phyloP scores from a whole-genome alignment of 257 asterid genomes.

The Gentiana dahurica region DNA sequence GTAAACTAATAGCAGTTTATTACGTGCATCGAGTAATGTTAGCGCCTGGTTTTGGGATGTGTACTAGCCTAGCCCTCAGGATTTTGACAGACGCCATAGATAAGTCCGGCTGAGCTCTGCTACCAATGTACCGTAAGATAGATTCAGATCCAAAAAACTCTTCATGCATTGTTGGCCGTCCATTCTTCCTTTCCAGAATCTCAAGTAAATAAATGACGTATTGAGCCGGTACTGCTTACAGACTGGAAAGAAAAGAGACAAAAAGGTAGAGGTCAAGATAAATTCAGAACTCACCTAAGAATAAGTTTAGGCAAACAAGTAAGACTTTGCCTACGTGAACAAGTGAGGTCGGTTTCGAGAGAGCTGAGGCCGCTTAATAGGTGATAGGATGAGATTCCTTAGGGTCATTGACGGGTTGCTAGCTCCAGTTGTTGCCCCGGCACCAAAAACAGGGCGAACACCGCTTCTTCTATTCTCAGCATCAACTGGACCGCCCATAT shows the following conservation, averaged over 20 bases:
- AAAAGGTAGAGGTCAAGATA: constrained; percentile 2
- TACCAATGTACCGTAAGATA: no score
- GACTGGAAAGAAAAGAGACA: not conserved
- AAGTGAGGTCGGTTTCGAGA: constrained; percentile 62
- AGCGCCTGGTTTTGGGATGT: no score
- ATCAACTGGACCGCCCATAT: constrained; percentile 39
- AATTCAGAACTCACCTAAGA: not conserved
- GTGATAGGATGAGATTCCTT: constrained; percentile 78
- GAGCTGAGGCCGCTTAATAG: constrained; percentile 81
- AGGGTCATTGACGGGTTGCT: constrained; percentile 74
- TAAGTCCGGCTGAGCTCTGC: no score
- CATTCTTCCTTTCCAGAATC: not conserved
- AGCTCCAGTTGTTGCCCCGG: constrained; percentile 41
- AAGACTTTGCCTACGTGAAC: constrained; percentile 52
- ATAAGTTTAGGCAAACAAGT: not conserved
- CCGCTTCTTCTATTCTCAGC: constrained; percentile 48
- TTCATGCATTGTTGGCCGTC: not conserved
- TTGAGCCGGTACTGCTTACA: constrained; percentile 2
- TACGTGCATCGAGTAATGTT: no score
- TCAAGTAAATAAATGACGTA: not conserved
- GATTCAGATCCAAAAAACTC: not conserved
- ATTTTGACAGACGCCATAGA: no score
- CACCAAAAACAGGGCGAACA: constrained; percentile 41
- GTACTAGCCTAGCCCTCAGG: no score
- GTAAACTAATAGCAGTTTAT: no score